Conservation (phyloP, 78 protist genomes). For the Polysphondylium violaceum region DNA sequence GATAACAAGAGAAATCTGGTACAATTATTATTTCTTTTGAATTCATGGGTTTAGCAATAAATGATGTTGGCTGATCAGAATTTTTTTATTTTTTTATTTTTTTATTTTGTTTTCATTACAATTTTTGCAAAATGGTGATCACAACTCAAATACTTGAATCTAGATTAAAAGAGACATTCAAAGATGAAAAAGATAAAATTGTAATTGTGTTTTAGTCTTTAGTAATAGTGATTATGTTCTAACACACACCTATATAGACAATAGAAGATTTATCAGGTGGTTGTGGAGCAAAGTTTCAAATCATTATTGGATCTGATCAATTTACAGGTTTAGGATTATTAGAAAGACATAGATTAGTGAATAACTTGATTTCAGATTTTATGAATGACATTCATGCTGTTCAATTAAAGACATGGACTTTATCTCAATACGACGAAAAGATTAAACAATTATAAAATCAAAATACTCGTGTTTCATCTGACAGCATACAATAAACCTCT, state of each 20-base stretch:
- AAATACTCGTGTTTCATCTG: too few species aligned
- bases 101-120: too few species aligned
- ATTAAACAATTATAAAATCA: too few species aligned
- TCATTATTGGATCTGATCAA: constrained; percentile 76
- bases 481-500: too few species aligned
- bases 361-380: constrained; percentile 62
- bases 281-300: constrained; percentile 73
- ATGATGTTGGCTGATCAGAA: too few species aligned
- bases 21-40: too few species aligned
- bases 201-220: not conserved
- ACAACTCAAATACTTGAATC: not conserved
- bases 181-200: constrained; percentile 4
- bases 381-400: constrained; percentile 55
- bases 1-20: too few species aligned
- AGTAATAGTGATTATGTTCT: not conserved
- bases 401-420: constrained; percentile 41
- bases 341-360: constrained; percentile 86
- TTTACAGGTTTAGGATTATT: constrained; percentile 60
- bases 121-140: not conserved
- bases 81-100: too few species aligned
- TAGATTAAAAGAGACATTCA: not conserved
- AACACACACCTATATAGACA: not conserved
- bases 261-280: constrained; percentile 70
- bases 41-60: too few species aligned
- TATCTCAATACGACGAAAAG: constrained; percentile 56